These are phyloP conservation scores for Colletotrichum sansevieriae DNA, from an alignment of 2,329 filamentous ascomycete genomes.

Conservation along the genomic window DNA sequence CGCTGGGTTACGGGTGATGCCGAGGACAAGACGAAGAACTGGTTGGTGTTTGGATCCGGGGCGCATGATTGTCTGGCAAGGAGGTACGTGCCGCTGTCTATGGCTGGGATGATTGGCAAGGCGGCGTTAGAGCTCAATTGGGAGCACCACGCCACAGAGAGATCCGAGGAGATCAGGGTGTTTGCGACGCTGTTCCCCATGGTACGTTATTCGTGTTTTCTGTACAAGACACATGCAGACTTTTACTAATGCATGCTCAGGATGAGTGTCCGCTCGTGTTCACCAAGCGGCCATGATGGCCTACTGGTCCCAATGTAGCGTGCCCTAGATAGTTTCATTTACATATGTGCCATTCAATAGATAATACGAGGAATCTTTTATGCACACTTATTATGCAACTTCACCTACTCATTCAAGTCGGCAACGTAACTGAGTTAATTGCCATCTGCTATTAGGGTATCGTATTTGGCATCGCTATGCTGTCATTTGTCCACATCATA, in stretches of 20 bases:
- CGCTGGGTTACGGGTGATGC: slow-evolving; percentile 66
- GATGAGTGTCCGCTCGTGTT: no score
- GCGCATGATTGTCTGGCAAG: slow-evolving; percentile 64
- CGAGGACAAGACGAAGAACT: slow-evolving; percentile 64
- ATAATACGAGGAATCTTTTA: no score
- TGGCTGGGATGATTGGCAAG: slow-evolving; percentile 67
- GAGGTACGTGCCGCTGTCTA: slow-evolving; percentile 62
- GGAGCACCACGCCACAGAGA: slow-evolving; percentile 61
- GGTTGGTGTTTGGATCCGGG: slow-evolving; percentile 66
- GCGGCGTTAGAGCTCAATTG: slow-evolving; percentile 64
- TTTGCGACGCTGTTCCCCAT: slow-evolving; percentile 64
- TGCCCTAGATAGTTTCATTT: no score
- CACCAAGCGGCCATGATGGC: no score
- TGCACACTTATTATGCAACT: no score
- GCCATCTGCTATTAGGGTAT: slow-evolving; percentile 15
- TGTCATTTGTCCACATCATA: background rate
- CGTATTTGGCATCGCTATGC: background rate
- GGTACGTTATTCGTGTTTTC: slow-evolving; percentile 49
- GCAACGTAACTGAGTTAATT: no score
- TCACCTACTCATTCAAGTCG: no score
- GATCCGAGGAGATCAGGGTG: slow-evolving; percentile 63
- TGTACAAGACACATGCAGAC: no score
- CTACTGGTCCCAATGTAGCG: no score
- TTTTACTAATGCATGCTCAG: no score
- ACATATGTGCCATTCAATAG: no score